Conservation (phyloP, 2,329 filamentous ascomycete genomes). For the Ceratocystis colombiana region DNA sequence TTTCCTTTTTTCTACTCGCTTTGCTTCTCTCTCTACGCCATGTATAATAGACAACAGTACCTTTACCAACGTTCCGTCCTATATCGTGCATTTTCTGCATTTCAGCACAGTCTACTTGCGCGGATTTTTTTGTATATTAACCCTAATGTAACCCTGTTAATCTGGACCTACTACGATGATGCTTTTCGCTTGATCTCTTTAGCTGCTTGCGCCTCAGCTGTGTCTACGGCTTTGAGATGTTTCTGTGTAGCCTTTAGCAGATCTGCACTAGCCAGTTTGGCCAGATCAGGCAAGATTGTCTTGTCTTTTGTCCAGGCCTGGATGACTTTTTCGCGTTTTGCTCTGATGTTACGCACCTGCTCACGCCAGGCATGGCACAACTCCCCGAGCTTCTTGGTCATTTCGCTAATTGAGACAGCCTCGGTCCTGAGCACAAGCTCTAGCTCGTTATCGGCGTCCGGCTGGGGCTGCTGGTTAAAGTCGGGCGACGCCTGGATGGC, state of each 20-base stretch:
- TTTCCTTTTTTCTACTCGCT: not conserved
- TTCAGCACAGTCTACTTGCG: not conserved
- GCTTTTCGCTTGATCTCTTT: conserved; percentile 33
- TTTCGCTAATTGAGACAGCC: conserved; percentile 42
- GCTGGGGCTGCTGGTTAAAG: conserved; percentile 53
- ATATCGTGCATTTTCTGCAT: not conserved
- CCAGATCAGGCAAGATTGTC: conserved; percentile 39
- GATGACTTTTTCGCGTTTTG: conserved; percentile 41
- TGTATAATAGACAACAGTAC: conserved; percentile 20
- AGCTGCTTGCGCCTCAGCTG: conserved; percentile 41
- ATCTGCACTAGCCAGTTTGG: conserved; percentile 40
- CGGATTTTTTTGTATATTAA: not conserved
- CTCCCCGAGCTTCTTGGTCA: conserved; percentile 38
- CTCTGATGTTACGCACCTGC: conserved; percentile 39
- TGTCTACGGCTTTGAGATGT: conserved; percentile 43
- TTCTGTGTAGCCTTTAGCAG: conserved; percentile 44
- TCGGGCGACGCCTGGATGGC: conserved; percentile 44
- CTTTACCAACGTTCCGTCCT: not conserved
- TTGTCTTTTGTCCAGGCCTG: conserved; percentile 41
- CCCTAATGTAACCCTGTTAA: not conserved
- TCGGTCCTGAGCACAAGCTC: conserved; percentile 48
- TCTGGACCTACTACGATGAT: not conserved
- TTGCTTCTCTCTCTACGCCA: not conserved
- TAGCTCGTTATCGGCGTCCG: conserved; percentile 47
- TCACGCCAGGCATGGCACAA: conserved; percentile 43